These are phyloP conservation scores for Isabelozyma gotoi DNA, from an alignment of 805 yeast genomes.

Conservation along the genomic window DNA sequence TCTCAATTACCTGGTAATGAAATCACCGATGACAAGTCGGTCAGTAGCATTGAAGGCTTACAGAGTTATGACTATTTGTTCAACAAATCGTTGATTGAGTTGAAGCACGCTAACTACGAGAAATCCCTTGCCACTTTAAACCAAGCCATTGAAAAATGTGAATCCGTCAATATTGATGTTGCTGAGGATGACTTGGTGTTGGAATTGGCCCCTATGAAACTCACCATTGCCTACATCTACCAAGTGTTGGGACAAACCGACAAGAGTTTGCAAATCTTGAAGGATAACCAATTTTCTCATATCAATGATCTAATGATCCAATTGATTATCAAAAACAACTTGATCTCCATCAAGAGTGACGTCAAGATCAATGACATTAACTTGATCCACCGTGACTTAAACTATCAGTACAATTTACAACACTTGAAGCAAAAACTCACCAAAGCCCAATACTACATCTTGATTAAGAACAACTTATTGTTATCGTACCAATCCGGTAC, in stretches of 20 bases:
- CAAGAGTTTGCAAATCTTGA: constrained; percentile 36
- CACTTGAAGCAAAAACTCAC: constrained; percentile 26
- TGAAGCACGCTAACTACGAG: constrained; percentile 39
- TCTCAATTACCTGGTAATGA: constrained; percentile 39
- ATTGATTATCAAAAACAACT: constrained; percentile 47
- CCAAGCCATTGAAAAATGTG: constrained; percentile 45
- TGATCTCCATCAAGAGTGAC: constrained; percentile 22
- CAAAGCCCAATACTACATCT: constrained; percentile 37
- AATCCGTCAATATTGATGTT: constrained; percentile 34
- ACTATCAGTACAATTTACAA: constrained; percentile 34
- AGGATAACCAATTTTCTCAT: constrained; percentile 24
- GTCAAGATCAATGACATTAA: constrained; percentile 23
- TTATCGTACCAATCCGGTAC: constrained; percentile 43
- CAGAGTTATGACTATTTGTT: constrained; percentile 55
- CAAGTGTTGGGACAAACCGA: constrained; percentile 31
- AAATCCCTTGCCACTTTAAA: constrained; percentile 45
- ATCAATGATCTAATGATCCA: constrained; percentile 40
- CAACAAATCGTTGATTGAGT: constrained; percentile 54
- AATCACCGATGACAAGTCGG: constrained; percentile 1
- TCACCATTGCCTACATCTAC: constrained; percentile 59
- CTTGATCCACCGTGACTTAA: constrained; percentile 32
- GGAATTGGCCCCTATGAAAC: constrained; percentile 60
- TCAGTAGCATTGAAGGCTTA: constrained; percentile 3
- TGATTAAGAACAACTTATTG: constrained; percentile 45
- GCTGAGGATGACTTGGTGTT: constrained; percentile 45